Conservation (phyloP, 2,329 filamentous ascomycete genomes). For the Apiospora saccharicola region DNA sequence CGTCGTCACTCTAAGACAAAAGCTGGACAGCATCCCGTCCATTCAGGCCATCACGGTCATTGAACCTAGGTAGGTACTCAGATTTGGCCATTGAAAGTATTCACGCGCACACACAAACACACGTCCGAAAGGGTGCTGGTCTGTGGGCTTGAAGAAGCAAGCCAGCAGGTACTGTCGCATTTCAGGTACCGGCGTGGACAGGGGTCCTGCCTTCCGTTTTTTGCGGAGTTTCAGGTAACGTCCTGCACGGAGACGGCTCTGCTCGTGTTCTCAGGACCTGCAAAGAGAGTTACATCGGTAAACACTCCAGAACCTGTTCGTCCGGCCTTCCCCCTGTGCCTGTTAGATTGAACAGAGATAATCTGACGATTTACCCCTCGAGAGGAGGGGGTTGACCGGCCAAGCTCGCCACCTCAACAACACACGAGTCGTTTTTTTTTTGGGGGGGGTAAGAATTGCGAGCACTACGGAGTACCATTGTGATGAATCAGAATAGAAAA, state of each 20-base stretch:
- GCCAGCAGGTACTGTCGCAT: background rate
- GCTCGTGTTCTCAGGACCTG: slow-evolving; percentile 15
- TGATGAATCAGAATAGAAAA: background rate
- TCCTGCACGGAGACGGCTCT: slow-evolving; percentile 8
- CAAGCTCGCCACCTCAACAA: background rate
- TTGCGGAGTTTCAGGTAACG: slow-evolving; percentile 20
- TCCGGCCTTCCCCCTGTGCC: background rate
- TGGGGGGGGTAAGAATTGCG: background rate
- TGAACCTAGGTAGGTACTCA: no score
- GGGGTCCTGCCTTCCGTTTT: slow-evolving; percentile 16
- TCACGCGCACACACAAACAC: background rate
- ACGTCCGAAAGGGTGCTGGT: background rate
- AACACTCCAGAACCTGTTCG: background rate
- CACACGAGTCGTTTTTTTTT: background rate
- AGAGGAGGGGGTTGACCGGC: background rate
- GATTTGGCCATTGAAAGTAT: background rate
- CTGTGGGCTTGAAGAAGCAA: background rate
- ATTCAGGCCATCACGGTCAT: background rate
- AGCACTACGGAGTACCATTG: background rate
- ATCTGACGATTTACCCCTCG: background rate
- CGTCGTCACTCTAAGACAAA: slow-evolving; percentile 14
- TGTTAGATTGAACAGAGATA: background rate
- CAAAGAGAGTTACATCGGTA: slow-evolving; percentile 7
- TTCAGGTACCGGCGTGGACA: background rate
- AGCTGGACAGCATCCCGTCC: background rate